A percentile compares a stretch with the other conserved stretches of the same genome.
Conservation (phyloP, 2,329 filamentous ascomycete genomes). For the Colletotrichum sublineola region DNA sequence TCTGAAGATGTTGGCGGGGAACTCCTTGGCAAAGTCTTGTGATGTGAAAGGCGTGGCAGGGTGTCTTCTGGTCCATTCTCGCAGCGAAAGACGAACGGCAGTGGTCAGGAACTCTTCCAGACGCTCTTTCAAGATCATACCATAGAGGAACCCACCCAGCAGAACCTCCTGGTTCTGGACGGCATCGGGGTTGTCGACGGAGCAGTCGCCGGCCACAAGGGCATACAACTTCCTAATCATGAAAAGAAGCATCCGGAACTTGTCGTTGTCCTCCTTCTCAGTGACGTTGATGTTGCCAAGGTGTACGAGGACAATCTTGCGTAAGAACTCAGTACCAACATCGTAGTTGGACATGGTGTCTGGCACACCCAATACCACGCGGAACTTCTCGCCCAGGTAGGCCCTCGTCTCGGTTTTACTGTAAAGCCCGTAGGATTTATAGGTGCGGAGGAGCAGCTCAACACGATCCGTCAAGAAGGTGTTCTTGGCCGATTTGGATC, state of each 20-base stretch:
- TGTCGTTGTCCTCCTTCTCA: constrained; percentile 86
- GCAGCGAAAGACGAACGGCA: constrained; percentile 64
- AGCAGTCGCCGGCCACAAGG: constrained; percentile 91
- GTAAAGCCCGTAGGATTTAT: constrained; percentile 90
- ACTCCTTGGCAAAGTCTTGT: constrained; percentile 82
- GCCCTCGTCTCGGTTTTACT: constrained; percentile 84
- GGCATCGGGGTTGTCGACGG: constrained; percentile 95
- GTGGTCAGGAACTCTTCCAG: constrained; percentile 86
- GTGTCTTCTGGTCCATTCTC: constrained; percentile 69
- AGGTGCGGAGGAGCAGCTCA: constrained; percentile 90
- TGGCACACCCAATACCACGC: constrained; percentile 85
- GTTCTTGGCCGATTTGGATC: constrained; percentile 83
- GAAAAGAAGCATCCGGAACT: constrained; percentile 93
- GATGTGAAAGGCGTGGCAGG: constrained; percentile 81
- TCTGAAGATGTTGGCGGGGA: constrained; percentile 81
- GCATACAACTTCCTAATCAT: constrained; percentile 98
- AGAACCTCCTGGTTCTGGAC: constrained; percentile 97
- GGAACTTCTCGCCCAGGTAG: constrained; percentile 92
- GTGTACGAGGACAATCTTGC: constrained; percentile 91
- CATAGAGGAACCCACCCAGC: constrained; percentile 92
- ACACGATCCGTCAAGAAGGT: constrained; percentile 96
- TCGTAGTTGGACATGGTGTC: constrained; percentile 89
- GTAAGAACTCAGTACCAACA: constrained; percentile 90
- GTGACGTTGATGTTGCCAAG: constrained; percentile 88
- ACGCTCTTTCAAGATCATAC: constrained; percentile 94